phyloP scores from a whole-genome alignment of 495 filamentous ascomycete species.

The Aspergillus bertholletiae region DNA sequence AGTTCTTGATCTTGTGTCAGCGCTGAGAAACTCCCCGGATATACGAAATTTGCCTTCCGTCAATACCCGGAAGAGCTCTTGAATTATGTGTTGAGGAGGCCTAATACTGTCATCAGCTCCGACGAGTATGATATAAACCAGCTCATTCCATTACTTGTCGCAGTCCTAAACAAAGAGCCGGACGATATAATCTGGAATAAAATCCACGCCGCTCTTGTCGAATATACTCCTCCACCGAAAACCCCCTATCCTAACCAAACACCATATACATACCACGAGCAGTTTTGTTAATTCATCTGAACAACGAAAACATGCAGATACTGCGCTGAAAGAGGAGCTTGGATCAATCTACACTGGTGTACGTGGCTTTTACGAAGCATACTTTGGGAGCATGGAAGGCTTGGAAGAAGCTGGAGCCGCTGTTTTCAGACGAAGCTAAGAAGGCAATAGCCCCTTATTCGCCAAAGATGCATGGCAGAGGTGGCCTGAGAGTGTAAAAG shows the following conservation, averaged over 20 bases:
- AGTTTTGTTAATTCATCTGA: background rate
- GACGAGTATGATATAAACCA: background rate
- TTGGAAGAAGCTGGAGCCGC: background rate
- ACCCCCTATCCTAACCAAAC: background rate
- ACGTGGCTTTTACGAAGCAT: conserved; percentile 5
- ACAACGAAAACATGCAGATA: background rate
- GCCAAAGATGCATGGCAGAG: background rate
- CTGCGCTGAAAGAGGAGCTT: conserved; percentile 3
- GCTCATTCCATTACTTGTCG: background rate
- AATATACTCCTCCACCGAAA: background rate
- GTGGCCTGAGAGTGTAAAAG: background rate
- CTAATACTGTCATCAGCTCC: background rate
- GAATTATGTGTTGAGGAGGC: background rate
- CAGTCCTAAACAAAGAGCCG: background rate
- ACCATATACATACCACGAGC: background rate
- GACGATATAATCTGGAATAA: background rate
- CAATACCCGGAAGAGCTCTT: background rate
- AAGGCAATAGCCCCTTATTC: background rate
- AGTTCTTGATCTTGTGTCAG: background rate
- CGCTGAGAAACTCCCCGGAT: background rate
- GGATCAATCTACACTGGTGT: conserved; percentile 25
- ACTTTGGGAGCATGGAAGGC: background rate
- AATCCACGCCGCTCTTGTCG: background rate
- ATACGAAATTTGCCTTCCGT: background rate
- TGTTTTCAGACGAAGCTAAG: background rate